Evolutionary conservation across 768 basidiomycete genomes (phyloP), one percentile per base, ranked within the genome.

Genomic region (Phlegmacium glaucopus): DNA sequence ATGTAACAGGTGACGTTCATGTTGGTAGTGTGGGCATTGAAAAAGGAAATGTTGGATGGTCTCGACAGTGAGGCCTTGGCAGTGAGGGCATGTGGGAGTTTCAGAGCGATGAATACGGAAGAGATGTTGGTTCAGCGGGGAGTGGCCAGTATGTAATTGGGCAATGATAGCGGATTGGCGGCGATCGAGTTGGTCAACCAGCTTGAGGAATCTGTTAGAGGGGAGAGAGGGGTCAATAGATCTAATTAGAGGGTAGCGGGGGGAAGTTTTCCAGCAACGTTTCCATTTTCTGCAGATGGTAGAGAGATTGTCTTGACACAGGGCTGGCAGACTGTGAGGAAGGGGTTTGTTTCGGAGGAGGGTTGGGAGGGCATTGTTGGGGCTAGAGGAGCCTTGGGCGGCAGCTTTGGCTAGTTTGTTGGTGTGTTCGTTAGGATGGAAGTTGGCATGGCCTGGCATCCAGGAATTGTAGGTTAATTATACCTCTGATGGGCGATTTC

Each of bases 191-290:
- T 8, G 13, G 9, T 32, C 9, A 13, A 32, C 30, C 13, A 32
- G 30, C 13, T 13, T 32, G 30, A 32, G 30, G 30, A 32, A 32
- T 13, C 13, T 8, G 8, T 32, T 32, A 8, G 30, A 32, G 30
- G 30, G 30, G 8, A 32, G 30, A 32, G 30, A 32, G 8, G 8
- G 8, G 30, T 50, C 49, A 49, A 53, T 18, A 44, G 46, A 36
- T 37, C 13, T 8, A 8, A 32, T 32, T 8, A 8, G 13, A 32
- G 9, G 30, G 13, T 32, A 32, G 30, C 30, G 30, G 13, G 30
- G 8, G 30, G 30, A 32, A 8, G 8, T 32, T 32, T 32, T 32
- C 30, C 30, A 32, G 8, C 30, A 13, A 13, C 9, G 13, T 13
- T 32, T 32, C 30, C 30, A 32, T 8, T 32, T 13, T 32, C 9